Evolutionary conservation across 2,329 filamentous ascomycete species (phyloP).

Genomic region (Ophiostoma himal-ulmi): DNA sequence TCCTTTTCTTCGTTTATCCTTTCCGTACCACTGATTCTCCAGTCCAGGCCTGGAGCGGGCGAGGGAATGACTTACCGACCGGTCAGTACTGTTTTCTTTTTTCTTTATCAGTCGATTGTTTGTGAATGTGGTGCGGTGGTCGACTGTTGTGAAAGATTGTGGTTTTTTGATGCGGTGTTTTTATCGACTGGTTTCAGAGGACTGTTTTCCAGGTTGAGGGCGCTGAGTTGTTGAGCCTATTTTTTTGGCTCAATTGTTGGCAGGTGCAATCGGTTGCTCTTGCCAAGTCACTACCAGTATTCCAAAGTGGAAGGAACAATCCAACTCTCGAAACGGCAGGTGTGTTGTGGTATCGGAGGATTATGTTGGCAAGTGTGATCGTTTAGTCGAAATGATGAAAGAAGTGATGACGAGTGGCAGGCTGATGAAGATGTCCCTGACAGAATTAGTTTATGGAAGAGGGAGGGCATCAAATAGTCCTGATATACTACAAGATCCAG

Average conservation of each 20-base stretch:
- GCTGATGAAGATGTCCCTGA: not conserved
- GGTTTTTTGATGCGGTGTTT: not conserved
- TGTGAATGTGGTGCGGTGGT: not conserved
- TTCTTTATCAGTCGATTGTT: not conserved
- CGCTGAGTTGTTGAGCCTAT: not conserved
- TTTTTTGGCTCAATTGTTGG: not conserved
- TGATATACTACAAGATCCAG: not conserved
- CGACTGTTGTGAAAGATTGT: not conserved
- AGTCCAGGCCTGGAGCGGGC: not conserved
- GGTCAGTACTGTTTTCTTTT: not conserved
- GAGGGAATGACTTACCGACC: constrained; percentile 1
- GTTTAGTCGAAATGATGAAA: not conserved
- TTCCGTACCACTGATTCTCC: not conserved
- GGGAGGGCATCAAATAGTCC: not conserved
- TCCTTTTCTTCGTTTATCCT: constrained; percentile 1
- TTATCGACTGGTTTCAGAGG: not conserved
- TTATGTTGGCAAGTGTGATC: not conserved
- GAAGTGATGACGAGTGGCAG: not conserved
- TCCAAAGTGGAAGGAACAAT: not conserved
- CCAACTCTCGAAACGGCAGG: not conserved
- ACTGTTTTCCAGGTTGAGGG: not conserved
- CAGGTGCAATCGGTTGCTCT: not conserved
- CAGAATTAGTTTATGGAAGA: not conserved
- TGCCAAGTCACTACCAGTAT: not conserved
- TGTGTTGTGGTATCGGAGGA: not conserved